Evolutionary conservation across 306 rosid species (phyloP).

Genomic region (Rubus idaeus): DNA sequence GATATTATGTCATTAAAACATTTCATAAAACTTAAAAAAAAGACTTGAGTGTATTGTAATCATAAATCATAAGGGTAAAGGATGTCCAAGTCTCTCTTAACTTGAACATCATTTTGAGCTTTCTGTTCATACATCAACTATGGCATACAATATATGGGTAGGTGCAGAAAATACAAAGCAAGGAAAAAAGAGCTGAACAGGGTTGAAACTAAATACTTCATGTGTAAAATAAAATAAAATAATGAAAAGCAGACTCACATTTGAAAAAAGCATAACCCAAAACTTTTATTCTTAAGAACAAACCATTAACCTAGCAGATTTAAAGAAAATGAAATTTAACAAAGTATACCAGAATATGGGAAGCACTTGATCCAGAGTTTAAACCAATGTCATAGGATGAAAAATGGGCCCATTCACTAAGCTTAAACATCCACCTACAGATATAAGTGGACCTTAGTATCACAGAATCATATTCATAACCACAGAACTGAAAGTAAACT

Average conservation of each 20-base stretch:
- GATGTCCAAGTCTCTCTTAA: not conserved
- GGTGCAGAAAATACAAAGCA: not conserved
- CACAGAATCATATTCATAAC: conserved; percentile 6
- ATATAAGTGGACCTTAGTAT: conserved; percentile 12
- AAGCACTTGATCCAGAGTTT: conserved; percentile 85
- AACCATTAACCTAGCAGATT: conserved; percentile 15
- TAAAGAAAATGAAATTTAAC: conserved; percentile 17
- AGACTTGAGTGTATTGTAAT: not conserved
- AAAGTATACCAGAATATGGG: conserved; percentile 75
- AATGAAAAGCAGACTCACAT: not conserved
- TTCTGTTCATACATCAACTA: too few relatives aligned
- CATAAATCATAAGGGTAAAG: not conserved
- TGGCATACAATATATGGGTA: too few relatives aligned
- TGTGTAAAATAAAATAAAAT: not conserved
- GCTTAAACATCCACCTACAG: conserved; percentile 86
- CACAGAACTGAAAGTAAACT: not conserved
- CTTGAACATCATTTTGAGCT: not conserved
- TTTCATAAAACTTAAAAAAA: not conserved
- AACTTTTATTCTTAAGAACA: not conserved
- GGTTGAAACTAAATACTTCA: not conserved
- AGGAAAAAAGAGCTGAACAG: not conserved
- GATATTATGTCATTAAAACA: not conserved
- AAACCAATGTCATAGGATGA: conserved; percentile 88
- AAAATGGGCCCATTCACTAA: conserved; percentile 96
- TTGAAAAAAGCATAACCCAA: not conserved